These are phyloP conservation scores for Pontederia crassipes DNA, from an alignment of 176 grass and related monocot genomes.

Conservation along the genomic window DNA sequence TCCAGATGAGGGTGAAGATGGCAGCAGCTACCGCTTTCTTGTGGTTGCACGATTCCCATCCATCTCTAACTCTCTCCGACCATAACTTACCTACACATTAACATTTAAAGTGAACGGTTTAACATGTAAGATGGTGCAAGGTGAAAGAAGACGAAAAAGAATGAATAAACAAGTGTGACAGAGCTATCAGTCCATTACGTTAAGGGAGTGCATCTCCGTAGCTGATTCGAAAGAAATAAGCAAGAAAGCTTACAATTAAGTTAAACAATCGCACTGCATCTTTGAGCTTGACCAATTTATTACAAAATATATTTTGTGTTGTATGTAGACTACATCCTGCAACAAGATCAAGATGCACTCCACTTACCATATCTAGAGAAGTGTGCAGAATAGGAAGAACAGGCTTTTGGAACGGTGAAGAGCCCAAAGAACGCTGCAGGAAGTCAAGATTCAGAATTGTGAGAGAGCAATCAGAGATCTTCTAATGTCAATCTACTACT, in stretches of 20 bases:
- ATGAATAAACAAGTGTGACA: too few species aligned
- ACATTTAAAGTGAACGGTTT: not conserved
- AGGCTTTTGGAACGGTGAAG: constrained; percentile 89
- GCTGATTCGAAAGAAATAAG: too few species aligned
- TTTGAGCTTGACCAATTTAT: not conserved
- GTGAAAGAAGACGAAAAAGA: constrained; percentile 11
- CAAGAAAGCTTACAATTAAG: too few species aligned
- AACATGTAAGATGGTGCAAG: not conserved
- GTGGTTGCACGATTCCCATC: constrained; percentile 85
- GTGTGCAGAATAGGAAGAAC: constrained; percentile 84
- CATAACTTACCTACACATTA: constrained; percentile 53
- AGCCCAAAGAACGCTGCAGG: constrained; percentile 83
- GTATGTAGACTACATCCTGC: constrained; percentile 2
- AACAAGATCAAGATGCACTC: not conserved
- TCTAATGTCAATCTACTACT: not conserved
- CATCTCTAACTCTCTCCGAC: constrained; percentile 81
- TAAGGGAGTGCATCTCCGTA: too few species aligned
- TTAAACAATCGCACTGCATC: too few species aligned
- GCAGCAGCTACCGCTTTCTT: constrained; percentile 77
- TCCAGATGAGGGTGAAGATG: constrained; percentile 79
- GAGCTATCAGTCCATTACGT: too few species aligned
- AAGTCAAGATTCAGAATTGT: not conserved
- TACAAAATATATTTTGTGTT: constrained; percentile 10
- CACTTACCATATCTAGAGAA: constrained; percentile 73
- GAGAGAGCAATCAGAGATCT: not conserved